These are phyloP conservation scores for Agaricales sp. DNA, from an alignment of 1,284 basidiomycete species.

Conservation along the genomic window DNA sequence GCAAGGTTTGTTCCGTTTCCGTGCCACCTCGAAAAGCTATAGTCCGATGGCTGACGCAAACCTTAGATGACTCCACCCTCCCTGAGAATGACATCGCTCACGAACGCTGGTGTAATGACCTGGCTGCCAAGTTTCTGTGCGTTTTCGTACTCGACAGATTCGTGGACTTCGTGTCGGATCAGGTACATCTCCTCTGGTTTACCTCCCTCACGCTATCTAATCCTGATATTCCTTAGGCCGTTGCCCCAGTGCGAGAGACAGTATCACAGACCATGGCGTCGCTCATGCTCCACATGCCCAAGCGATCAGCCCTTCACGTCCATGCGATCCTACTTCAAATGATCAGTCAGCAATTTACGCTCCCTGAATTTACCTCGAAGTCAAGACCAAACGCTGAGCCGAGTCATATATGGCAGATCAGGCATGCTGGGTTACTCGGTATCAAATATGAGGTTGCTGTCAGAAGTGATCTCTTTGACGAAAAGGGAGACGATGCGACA, in stretches of 20 bases:
- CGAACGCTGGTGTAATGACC: constrained; percentile 81
- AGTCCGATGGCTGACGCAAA: neutral
- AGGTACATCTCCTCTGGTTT: constrained; percentile 28
- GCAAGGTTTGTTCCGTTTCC: constrained; percentile 35
- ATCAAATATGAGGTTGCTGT: constrained; percentile 98
- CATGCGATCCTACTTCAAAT: constrained; percentile 84
- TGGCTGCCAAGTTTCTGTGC: constrained; percentile 81
- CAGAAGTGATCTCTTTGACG: constrained; percentile 70
- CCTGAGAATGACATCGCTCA: constrained; percentile 60
- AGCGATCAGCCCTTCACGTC: constrained; percentile 67
- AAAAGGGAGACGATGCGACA: constrained; percentile 19
- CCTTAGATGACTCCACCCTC: constrained; percentile 33
- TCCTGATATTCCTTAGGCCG: constrained; percentile 41
- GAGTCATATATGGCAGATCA: constrained; percentile 90
- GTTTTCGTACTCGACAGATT: constrained; percentile 96
- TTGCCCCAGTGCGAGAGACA: constrained; percentile 95
- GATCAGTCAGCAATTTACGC: constrained; percentile 78
- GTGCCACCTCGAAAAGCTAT: neutral
- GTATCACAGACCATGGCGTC: constrained; percentile 93
- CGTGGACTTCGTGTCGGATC: constrained; percentile 96
- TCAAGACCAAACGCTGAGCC: constrained; percentile 29
- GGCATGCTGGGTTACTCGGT: constrained; percentile 93
- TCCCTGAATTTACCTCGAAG: constrained; percentile 29
- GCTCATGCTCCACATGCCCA: constrained; percentile 80
- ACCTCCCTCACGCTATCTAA: neutral